Percentiles rank a stretch among this genome's conserved stretches.
Evolutionary conservation across 1,284 basidiomycete genomes (phyloP).

Genomic region (Sanghuangporus sanghuang): DNA sequence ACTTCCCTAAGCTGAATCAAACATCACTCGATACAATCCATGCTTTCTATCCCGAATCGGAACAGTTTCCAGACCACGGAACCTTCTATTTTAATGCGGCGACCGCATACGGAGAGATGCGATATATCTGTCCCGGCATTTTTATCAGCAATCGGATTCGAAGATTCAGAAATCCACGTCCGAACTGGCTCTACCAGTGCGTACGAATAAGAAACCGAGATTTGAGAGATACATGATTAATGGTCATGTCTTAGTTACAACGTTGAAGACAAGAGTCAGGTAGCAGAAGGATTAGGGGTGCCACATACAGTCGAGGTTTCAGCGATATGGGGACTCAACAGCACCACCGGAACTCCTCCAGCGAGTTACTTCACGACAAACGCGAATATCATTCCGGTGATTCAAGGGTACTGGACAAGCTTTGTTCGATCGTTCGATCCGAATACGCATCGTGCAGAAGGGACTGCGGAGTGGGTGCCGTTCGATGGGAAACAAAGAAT

Average conservation of each 20-base stretch:
- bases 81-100: slow-evolving; percentile 19
- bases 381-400: slow-evolving; percentile 18
- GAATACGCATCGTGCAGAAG: slow-evolving; percentile 11
- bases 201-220: neutral
- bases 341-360: slow-evolving; percentile 16
- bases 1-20: slow-evolving; percentile 19
- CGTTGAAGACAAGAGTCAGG: slow-evolving; percentile 16
- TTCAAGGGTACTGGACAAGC: slow-evolving; percentile 21
- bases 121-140: slow-evolving; percentile 21
- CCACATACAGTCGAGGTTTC: slow-evolving; percentile 19
- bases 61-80: slow-evolving; percentile 16
- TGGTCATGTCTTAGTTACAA: slow-evolving; percentile 17
- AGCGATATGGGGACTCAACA: slow-evolving; percentile 21
- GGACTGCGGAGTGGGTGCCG: slow-evolving; percentile 15
- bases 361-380: slow-evolving; percentile 18
- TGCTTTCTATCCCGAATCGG: slow-evolving; percentile 16
- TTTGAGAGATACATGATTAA: neutral
- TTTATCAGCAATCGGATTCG: slow-evolving; percentile 16
- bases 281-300: slow-evolving; percentile 19
- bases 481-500: slow-evolving; percentile 15
- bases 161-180: slow-evolving; percentile 1
- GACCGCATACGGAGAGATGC: slow-evolving; percentile 20
- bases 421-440: slow-evolving; percentile 20
- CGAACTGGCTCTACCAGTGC: slow-evolving; percentile 17
- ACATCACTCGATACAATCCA: slow-evolving; percentile 15